phyloP scores from a whole-genome alignment of 164 flowering plant species.

The Macadamia integrifolia region DNA sequence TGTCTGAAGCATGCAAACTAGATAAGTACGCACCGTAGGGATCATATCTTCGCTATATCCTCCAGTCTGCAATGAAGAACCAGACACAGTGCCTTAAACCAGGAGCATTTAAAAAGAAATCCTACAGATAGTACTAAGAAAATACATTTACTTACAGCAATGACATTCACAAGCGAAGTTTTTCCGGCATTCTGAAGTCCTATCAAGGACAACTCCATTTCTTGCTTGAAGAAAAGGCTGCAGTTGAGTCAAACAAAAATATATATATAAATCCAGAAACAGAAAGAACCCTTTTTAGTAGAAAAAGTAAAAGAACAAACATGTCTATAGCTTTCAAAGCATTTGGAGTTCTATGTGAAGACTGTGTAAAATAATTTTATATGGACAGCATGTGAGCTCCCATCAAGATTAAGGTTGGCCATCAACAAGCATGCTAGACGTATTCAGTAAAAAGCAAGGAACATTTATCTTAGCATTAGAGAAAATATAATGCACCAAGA shows the following conservation, averaged over 20 bases:
- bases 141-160: conserved; percentile 59
- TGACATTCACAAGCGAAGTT: conserved; percentile 91
- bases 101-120: neutral
- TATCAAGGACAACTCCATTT: conserved; percentile 92
- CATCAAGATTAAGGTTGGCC: too few relatives aligned
- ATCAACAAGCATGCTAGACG: too few relatives aligned
- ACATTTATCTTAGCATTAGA: too few relatives aligned
- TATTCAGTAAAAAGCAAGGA: too few relatives aligned
- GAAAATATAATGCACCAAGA: too few relatives aligned
- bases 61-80: conserved; percentile 58
- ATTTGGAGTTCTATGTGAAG: too few relatives aligned
- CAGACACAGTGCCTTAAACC: neutral
- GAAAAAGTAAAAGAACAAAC: neutral
- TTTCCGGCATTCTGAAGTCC: conserved; percentile 98
- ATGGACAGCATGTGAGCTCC: too few relatives aligned
- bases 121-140: neutral
- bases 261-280: neutral
- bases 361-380: too few relatives aligned
- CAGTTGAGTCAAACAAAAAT: conserved; percentile 8
- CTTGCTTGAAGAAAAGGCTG: conserved; percentile 97
- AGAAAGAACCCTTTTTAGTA: neutral
- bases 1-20: too few relatives aligned
- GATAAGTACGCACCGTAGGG: conserved; percentile 63
- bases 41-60: conserved; percentile 99
- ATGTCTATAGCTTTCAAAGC: too few relatives aligned